Conservation (phyloP, 805 yeast genomes). For the Blastobotrys terrestris region DNA sequence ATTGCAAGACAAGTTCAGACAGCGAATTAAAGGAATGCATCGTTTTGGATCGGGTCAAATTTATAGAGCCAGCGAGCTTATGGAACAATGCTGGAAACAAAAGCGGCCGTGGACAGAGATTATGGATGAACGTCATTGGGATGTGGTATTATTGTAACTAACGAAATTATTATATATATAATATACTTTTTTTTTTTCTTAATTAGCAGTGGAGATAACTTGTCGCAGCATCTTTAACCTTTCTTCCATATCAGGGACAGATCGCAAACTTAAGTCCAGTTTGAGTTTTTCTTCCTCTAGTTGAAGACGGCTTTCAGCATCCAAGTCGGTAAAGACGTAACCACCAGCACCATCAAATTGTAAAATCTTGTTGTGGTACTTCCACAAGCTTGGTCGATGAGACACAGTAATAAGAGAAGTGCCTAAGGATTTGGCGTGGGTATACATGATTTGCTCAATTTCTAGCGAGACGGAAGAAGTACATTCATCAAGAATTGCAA, state of each 20-base stretch:
- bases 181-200: not conserved
- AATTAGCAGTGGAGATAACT: slow-evolving; percentile 2
- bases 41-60: slow-evolving; percentile 41
- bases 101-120: slow-evolving; percentile 49
- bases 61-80: slow-evolving; percentile 40
- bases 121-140: slow-evolving; percentile 37
- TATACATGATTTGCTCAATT: slow-evolving; percentile 84
- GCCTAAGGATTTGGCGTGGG: slow-evolving; percentile 69
- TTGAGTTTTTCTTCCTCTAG: slow-evolving; percentile 73
- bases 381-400: slow-evolving; percentile 89
- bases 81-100: slow-evolving; percentile 49
- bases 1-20: slow-evolving; percentile 33
- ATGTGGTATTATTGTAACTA: slow-evolving; percentile 13
- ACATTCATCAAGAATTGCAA: slow-evolving; percentile 94
- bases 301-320: slow-evolving; percentile 65
- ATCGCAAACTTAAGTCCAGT: slow-evolving; percentile 65
- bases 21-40: slow-evolving; percentile 38
- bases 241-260: slow-evolving; percentile 59
- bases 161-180: not conserved
- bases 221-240: slow-evolving; percentile 51
- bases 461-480: slow-evolving; percentile 90
- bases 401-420: slow-evolving; percentile 86
- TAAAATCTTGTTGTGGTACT: slow-evolving; percentile 74
- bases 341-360: slow-evolving; percentile 84
- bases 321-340: slow-evolving; percentile 53